phyloP scores from a whole-genome alignment of 352 stramenopile genomes.

The Phytophthora pistaciae region DNA sequence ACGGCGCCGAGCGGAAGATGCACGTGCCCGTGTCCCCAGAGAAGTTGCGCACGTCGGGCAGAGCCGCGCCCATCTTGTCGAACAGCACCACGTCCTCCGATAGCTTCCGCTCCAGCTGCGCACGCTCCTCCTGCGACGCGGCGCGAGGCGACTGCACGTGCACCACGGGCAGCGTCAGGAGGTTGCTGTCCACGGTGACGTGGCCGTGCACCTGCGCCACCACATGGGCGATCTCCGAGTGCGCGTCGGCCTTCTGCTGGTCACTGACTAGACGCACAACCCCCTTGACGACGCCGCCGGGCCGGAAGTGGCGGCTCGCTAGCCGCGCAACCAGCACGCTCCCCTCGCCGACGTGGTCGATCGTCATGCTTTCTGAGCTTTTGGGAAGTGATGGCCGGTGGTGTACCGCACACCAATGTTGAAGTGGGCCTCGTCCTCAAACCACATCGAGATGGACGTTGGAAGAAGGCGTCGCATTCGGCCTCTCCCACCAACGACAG shows the following conservation, averaged over 20 bases:
- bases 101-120: slow-evolving; percentile 26
- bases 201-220: slow-evolving; percentile 73
- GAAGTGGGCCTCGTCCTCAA: slow-evolving; percentile 23
- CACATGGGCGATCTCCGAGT: slow-evolving; percentile 58
- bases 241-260: slow-evolving; percentile 30
- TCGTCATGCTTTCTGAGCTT: slow-evolving; percentile 20
- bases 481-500: slow-evolving; percentile 35
- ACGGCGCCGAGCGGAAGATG: slow-evolving; percentile 63
- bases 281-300: slow-evolving; percentile 64
- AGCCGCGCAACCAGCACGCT: slow-evolving; percentile 47
- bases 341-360: slow-evolving; percentile 33
- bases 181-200: slow-evolving; percentile 92
- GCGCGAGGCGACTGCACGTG: slow-evolving; percentile 84
- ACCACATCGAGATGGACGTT: slow-evolving; percentile 11
- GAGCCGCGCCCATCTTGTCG: slow-evolving; percentile 31
- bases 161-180: slow-evolving; percentile 93
- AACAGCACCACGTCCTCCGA: slow-evolving; percentile 34
- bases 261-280: slow-evolving; percentile 55
- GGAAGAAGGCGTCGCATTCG: slow-evolving; percentile 9
- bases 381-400: slow-evolving; percentile 1
- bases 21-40: slow-evolving; percentile 66
- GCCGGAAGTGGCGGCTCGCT: slow-evolving; percentile 57
- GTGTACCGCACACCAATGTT: slow-evolving; percentile 23
- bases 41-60: slow-evolving; percentile 58
- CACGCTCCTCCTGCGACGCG: slow-evolving; percentile 27